Conservation (phyloP, 306 rosid species). For the Rubus idaeus region DNA sequence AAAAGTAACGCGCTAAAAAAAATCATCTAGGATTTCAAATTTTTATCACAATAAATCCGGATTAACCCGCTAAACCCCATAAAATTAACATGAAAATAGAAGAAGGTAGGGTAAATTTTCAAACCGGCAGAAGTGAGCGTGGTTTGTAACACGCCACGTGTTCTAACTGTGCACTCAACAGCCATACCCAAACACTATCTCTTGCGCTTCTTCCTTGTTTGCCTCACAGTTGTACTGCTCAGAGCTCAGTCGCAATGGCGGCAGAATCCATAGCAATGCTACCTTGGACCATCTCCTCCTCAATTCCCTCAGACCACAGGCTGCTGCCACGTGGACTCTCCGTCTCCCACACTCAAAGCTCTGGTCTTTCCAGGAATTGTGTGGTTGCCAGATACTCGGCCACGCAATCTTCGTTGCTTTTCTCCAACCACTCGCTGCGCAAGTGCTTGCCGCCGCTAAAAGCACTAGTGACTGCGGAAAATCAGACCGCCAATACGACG, state of each 20-base stretch:
- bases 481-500: conserved; percentile 42
- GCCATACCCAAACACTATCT: conserved; percentile 17
- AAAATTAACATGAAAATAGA: neutral
- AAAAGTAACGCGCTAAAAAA: neutral
- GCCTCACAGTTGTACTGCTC: neutral
- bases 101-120: neutral
- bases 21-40: neutral
- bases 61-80: neutral
- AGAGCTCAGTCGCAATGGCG: conserved; percentile 25
- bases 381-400: no score
- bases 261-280: conserved; percentile 36
- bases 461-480: conserved; percentile 59
- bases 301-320: conserved; percentile 36
- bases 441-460: conserved; percentile 55
- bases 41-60: neutral
- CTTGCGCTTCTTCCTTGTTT: neutral
- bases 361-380: conserved; percentile 45
- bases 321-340: conserved; percentile 50
- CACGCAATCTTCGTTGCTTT: conserved; percentile 34
- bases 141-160: conserved; percentile 12
- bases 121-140: neutral
- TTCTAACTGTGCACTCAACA: neutral
- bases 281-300: conserved; percentile 28
- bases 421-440: conserved; percentile 49
- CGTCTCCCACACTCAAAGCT: conserved; percentile 47